phyloP scores from a whole-genome alignment of 306 rosid species.

The Morella rubra region DNA sequence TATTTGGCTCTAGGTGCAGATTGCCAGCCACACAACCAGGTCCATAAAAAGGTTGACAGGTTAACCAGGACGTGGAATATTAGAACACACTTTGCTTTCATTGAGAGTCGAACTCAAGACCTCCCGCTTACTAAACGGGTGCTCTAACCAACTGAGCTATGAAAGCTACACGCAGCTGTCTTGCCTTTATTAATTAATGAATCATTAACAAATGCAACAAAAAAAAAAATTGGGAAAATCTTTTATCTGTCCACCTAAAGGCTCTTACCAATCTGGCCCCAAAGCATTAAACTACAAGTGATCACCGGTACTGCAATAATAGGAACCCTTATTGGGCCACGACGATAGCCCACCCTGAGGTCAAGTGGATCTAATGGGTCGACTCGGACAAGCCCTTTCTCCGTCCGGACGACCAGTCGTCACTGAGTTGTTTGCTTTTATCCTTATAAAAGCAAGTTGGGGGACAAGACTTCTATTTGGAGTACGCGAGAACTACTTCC shows the following conservation, averaged over 20 bases:
- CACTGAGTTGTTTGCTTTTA: slow-evolving; percentile 32
- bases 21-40: too few relatives aligned
- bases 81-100: slow-evolving; percentile 14
- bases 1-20: too few relatives aligned
- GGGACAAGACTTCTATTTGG: slow-evolving; percentile 26
- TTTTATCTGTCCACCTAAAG: neutral
- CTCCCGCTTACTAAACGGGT: slow-evolving; percentile 54
- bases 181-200: neutral
- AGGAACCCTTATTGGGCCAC: slow-evolving; percentile 40
- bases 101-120: slow-evolving; percentile 50
- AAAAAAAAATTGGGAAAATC: neutral
- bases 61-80: too few relatives aligned
- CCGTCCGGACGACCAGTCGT: slow-evolving; percentile 39
- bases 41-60: too few relatives aligned
- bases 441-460: too few relatives aligned
- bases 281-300: neutral
- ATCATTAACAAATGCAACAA: too few relatives aligned
- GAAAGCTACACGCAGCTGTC: neutral
- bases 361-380: slow-evolving; percentile 58
- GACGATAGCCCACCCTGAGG: slow-evolving; percentile 50
- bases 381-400: slow-evolving; percentile 42
- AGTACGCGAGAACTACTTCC: slow-evolving; percentile 32
- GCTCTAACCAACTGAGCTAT: slow-evolving; percentile 54
- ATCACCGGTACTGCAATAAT: neutral
- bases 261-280: neutral